These are phyloP conservation scores for Colletotrichum cereale DNA, from an alignment of 2,329 filamentous ascomycete genomes.

Conservation along the genomic window DNA sequence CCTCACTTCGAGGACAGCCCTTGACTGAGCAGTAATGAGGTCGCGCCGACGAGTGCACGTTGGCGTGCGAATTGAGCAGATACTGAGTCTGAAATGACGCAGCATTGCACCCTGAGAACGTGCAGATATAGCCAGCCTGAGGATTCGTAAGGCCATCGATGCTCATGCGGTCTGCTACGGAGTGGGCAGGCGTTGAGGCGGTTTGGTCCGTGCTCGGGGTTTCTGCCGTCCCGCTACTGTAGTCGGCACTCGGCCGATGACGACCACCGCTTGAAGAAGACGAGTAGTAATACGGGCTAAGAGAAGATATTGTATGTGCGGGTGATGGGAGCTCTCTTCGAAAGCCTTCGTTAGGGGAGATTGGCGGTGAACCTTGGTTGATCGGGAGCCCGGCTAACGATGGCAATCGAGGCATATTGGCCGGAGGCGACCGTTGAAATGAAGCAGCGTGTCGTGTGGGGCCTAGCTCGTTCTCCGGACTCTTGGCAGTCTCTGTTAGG, in stretches of 20 bases:
- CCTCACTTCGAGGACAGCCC: constrained; percentile 72
- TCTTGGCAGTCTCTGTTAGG: constrained; percentile 47
- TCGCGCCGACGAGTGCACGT: constrained; percentile 74
- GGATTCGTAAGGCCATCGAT: constrained; percentile 69
- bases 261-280: constrained; percentile 48
- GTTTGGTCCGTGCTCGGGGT: constrained; percentile 61
- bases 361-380: constrained; percentile 56
- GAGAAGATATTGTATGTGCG: constrained; percentile 52
- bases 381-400: constrained; percentile 42
- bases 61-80: constrained; percentile 83
- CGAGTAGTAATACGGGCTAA: constrained; percentile 55
- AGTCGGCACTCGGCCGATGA: constrained; percentile 56
- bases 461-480: constrained; percentile 50
- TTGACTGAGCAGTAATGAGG: constrained; percentile 75
- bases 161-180: constrained; percentile 67
- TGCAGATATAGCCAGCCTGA: constrained; percentile 69
- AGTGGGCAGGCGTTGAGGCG: constrained; percentile 56
- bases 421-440: constrained; percentile 53
- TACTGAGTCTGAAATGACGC: constrained; percentile 82
- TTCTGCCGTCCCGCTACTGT: constrained; percentile 59
- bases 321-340: constrained; percentile 62
- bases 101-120: constrained; percentile 73
- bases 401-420: constrained; percentile 48
- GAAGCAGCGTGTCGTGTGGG: constrained; percentile 44
- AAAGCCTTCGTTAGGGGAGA: constrained; percentile 63